Percentiles rank a stretch among this genome's conserved stretches.
Conservation (phyloP, 768 basidiomycete species). For the Amyloporia xantha region DNA sequence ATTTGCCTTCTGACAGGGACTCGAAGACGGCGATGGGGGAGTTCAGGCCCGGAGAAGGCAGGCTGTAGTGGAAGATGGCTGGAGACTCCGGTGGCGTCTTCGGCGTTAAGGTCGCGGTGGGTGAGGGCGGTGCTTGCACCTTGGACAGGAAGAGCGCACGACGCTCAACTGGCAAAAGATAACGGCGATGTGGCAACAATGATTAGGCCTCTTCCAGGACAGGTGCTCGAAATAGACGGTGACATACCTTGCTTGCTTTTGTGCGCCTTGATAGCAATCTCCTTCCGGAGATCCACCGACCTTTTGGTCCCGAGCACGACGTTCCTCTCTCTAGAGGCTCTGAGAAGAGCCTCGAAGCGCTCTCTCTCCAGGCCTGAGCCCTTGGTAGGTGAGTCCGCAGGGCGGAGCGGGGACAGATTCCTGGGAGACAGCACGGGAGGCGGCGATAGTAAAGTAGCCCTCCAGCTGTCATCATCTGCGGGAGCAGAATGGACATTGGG, state of each 20-base stretch:
- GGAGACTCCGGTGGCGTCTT: constrained; percentile 69
- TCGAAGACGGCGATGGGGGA: constrained; percentile 60
- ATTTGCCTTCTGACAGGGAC: constrained; percentile 26
- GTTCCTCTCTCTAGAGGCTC: constrained; percentile 53
- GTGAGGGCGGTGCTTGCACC: constrained; percentile 59
- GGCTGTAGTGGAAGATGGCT: constrained; percentile 57
- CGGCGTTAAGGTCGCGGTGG: constrained; percentile 48
- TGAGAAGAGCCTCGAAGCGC: constrained; percentile 59
- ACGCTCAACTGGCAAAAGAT: constrained; percentile 36
- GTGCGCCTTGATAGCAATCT: constrained; percentile 67
- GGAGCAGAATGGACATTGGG: constrained; percentile 9
- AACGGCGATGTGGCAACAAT: constrained; percentile 1
- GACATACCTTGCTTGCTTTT: constrained; percentile 66
- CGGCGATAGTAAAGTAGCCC: constrained; percentile 53
- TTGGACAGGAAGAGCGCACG: constrained; percentile 73
- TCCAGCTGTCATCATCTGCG: constrained; percentile 44
- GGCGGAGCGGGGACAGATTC: constrained; percentile 46
- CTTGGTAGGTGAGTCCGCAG: constrained; percentile 28
- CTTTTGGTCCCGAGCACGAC: constrained; percentile 38
- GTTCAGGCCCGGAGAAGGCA: constrained; percentile 61
- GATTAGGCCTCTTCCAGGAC: background rate
- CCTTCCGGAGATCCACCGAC: constrained; percentile 58
- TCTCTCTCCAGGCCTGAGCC: constrained; percentile 55
- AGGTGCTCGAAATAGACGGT: background rate
- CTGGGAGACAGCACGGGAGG: constrained; percentile 41